Evolutionary conservation across 2,329 filamentous ascomycete genomes (phyloP), one percentile per base, ranked within the genome.

Genomic region (Fusarium brevicatenulatum): DNA sequence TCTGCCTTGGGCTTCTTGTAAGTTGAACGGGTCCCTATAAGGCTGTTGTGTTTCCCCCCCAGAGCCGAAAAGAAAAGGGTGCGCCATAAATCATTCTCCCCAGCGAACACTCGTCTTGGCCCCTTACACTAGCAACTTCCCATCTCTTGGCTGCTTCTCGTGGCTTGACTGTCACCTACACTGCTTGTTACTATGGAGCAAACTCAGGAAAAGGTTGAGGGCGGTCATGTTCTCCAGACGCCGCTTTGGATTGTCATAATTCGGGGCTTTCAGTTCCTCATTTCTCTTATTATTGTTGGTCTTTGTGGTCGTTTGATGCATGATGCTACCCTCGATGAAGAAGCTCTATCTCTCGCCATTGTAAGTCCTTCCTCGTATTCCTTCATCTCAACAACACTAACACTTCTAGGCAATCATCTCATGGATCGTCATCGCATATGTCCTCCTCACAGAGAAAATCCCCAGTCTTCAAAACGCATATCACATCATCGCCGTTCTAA

Each of bases 211-310:
- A 74, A 69, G 50, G 50, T 25, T 3, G 36, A 40, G 18, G 19
- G 59, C 34, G 66, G 63, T 23, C 75, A 82, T 62, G 73, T 86
- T 64, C 82, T 86, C 63, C 71, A 78, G 39, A 82, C 84, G 28
- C 85, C 86, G 13, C 59, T 76, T 23, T 86, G 85, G 85, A 74
- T 87, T n/a, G 75, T 82, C 32, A 79, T 80, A 23, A 54, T 85
- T 30, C 83, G 85, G 15, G 78, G 81, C 21, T 69, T 82, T 43
- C 85, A 86, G 67, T 73, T 85, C 55, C 55, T 87, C 34, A 15
- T 87, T 19, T 80, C 84, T 5, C 39, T 87, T 42, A 71, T 85
- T 30, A 79, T 85, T 32, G 75, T 87, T n/a, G 85, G 74, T n/a
- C 75, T 86, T 43, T 78, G 84, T 7, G 85, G 76, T 2, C 76